Percentiles rank a stretch among this genome's conserved stretches.
Conservation (phyloP, 352 stramenopile species). For the Pythium monospermum region DNA sequence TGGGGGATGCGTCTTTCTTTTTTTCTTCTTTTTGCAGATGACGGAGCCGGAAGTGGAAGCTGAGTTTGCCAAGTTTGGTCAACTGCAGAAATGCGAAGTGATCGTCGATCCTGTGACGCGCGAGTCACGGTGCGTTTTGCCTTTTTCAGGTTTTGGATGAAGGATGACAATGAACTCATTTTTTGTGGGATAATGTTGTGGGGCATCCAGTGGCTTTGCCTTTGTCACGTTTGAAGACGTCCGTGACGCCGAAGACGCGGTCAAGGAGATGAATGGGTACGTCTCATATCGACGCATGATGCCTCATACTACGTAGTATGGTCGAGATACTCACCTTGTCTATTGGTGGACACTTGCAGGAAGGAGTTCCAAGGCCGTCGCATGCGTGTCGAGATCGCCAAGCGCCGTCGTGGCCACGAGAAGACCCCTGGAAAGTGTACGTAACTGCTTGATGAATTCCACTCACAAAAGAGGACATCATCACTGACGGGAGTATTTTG, state of each 20-base stretch:
- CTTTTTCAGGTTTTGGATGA: too few relatives aligned
- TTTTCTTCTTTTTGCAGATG: conserved; percentile 22
- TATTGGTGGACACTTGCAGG: conserved; percentile 23
- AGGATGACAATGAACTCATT: not conserved
- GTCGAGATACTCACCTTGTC: not conserved
- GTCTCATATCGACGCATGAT: conserved; percentile 10
- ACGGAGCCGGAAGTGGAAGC: conserved; percentile 56
- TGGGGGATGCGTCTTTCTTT: too few relatives aligned
- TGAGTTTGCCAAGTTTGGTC: conserved; percentile 69
- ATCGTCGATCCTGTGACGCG: conserved; percentile 74
- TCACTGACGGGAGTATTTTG: not conserved
- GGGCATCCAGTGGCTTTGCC: conserved; percentile 45
- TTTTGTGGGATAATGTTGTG: not conserved
- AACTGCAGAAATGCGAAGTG: conserved; percentile 71
- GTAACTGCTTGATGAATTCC: conserved; percentile 7
- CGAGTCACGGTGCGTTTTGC: conserved; percentile 61
- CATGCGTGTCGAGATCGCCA: conserved; percentile 77
- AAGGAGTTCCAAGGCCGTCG: conserved; percentile 70
- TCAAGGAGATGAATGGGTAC: conserved; percentile 78
- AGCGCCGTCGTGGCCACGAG: conserved; percentile 72
- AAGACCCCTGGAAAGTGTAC: conserved; percentile 84
- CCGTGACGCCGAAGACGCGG: conserved; percentile 67
- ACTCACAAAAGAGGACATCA: not conserved
- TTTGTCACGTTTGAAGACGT: conserved; percentile 80
- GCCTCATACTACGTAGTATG: not conserved